Evolutionary conservation across 2,329 filamentous ascomycete species (phyloP).

Genomic region (Aphanocladium album): DNA sequence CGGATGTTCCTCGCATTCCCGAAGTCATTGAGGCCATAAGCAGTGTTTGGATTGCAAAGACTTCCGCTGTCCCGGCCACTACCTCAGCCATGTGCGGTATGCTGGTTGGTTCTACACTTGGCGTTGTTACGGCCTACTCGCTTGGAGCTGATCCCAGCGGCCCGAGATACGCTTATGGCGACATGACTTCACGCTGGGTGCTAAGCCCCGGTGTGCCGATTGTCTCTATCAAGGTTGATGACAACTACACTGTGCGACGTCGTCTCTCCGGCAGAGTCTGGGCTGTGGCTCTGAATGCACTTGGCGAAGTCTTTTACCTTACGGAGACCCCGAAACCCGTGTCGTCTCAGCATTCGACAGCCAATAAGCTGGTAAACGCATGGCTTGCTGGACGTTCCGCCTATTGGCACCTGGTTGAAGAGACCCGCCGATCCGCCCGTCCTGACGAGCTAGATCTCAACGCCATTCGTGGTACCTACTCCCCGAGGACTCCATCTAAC

Average conservation of each 20-base stretch:
- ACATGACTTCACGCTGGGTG: constrained; percentile 83
- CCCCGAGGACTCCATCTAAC: constrained; percentile 71
- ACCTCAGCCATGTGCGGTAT: constrained; percentile 79
- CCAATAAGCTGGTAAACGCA: constrained; percentile 60
- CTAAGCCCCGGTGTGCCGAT: constrained; percentile 92
- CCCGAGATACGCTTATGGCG: constrained; percentile 62
- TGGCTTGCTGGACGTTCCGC: constrained; percentile 77
- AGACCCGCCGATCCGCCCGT: constrained; percentile 65
- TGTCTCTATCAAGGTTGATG: constrained; percentile 75
- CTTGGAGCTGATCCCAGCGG: constrained; percentile 57
- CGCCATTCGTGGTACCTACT: constrained; percentile 67
- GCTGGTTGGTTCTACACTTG: constrained; percentile 75
- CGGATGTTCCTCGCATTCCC: constrained; percentile 73
- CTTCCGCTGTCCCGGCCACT: constrained; percentile 60
- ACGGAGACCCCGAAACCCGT: constrained; percentile 61
- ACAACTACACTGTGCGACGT: constrained; percentile 69
- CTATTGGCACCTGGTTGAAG: constrained; percentile 76
- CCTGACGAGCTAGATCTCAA: constrained; percentile 69
- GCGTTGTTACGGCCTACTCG: constrained; percentile 77
- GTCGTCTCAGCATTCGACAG: constrained; percentile 41
- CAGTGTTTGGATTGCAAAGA: constrained; percentile 87
- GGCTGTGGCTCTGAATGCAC: constrained; percentile 89
- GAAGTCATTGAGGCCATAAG: constrained; percentile 66
- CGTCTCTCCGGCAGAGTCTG: constrained; percentile 69
- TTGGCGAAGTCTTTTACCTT: constrained; percentile 87